Evolutionary conservation across 192 early-diverging fungal species (phyloP).

Genomic region (Radiomyces spectabilis): DNA sequence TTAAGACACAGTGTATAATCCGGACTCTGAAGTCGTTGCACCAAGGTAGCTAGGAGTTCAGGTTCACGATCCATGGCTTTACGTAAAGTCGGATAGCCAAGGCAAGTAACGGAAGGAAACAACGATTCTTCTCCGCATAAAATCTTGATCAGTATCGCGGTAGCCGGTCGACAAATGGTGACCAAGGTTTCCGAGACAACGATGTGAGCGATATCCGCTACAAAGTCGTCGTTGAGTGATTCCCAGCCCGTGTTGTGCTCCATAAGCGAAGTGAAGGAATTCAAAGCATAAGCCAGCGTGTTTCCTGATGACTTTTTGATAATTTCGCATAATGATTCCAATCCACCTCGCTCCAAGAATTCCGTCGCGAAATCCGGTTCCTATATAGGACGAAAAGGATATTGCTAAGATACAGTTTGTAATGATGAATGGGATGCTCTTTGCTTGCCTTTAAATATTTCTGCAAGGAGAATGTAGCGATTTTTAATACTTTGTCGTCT

Average conservation of each 20-base stretch:
- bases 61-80: slow-evolving; percentile 38
- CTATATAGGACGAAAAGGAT: slow-evolving; percentile 15
- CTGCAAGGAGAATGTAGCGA: slow-evolving; percentile 53
- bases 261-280: slow-evolving; percentile 54
- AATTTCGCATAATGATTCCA: slow-evolving; percentile 47
- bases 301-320: slow-evolving; percentile 54
- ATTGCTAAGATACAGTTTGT: background rate
- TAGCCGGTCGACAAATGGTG: slow-evolving; percentile 65
- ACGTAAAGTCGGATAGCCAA: slow-evolving; percentile 47
- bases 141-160: slow-evolving; percentile 60
- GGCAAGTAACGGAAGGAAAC: slow-evolving; percentile 41
- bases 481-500: slow-evolving; percentile 49
- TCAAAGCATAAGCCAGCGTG: slow-evolving; percentile 63
- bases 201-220: slow-evolving; percentile 44
- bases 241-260: slow-evolving; percentile 64
- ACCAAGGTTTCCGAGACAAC: slow-evolving; percentile 59
- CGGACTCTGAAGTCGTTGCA: slow-evolving; percentile 48
- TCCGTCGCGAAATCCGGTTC: slow-evolving; percentile 60
- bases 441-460: slow-evolving; percentile 50
- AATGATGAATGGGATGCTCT: background rate
- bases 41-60: slow-evolving; percentile 38
- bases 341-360: slow-evolving; percentile 48
- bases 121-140: no score
- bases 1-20: slow-evolving; percentile 59
- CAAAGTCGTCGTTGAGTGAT: slow-evolving; percentile 35